Evolutionary conservation across 345 rosid species (phyloP).

Genomic region (Hypericum perforatum): DNA sequence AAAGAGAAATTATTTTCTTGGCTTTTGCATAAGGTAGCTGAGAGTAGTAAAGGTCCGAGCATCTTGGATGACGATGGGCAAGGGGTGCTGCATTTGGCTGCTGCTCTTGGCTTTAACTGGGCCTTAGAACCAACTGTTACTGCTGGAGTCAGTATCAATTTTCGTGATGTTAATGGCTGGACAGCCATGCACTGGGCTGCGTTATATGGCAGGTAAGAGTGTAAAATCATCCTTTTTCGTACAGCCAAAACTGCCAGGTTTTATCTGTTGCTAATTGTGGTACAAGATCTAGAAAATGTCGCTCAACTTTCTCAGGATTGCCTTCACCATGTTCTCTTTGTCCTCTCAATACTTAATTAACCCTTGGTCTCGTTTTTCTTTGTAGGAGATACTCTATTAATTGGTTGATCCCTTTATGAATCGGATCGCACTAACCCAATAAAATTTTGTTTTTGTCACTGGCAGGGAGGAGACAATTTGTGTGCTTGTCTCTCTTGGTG

Average conservation of each 20-base stretch:
- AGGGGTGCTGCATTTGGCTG: slow-evolving; percentile 70
- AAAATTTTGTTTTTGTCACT: slow-evolving; percentile 6
- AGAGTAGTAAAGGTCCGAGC: slow-evolving; percentile 70
- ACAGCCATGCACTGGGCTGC: slow-evolving; percentile 98
- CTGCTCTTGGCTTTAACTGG: slow-evolving; percentile 92
- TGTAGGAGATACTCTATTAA: too few relatives aligned
- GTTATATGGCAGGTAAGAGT: slow-evolving; percentile 69
- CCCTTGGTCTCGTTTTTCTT: too few relatives aligned
- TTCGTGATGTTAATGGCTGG: slow-evolving; percentile 87
- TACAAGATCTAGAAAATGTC: too few relatives aligned
- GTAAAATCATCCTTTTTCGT: not conserved
- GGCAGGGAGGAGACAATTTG: slow-evolving; percentile 82
- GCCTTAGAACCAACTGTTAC: slow-evolving; percentile 56
- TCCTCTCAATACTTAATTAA: too few relatives aligned
- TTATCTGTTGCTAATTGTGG: too few relatives aligned
- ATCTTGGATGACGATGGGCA: slow-evolving; percentile 63
- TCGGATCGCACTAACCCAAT: too few relatives aligned
- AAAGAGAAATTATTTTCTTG: slow-evolving; percentile 60
- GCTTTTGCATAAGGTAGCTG: slow-evolving; percentile 63
- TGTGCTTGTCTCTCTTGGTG: slow-evolving; percentile 58
- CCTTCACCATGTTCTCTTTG: too few relatives aligned
- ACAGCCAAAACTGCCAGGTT: not conserved
- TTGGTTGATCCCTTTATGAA: too few relatives aligned
- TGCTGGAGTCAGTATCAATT: slow-evolving; percentile 75
- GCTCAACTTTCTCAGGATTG: too few relatives aligned